A percentile compares a stretch with the other conserved stretches of the same genome.
phyloP scores from a whole-genome alignment of 2,329 filamentous ascomycete species.

The Pseudocercospora fijiensis region DNA sequence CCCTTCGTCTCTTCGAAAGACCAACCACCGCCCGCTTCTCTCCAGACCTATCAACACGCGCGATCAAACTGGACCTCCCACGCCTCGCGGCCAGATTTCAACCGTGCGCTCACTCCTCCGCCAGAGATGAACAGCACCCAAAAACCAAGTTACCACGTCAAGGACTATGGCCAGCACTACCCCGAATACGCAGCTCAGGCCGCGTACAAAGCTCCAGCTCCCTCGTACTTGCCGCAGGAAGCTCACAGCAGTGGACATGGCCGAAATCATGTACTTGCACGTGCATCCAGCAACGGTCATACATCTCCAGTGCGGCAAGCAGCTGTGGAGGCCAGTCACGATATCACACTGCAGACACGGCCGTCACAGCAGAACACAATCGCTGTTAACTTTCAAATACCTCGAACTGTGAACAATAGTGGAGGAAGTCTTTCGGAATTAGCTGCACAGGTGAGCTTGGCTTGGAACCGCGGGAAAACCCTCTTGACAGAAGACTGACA shows the following conservation, averaged over 20 bases:
- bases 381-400: slow-evolving; percentile 64
- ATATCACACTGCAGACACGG: slow-evolving; percentile 20
- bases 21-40: slow-evolving; percentile 19
- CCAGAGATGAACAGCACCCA: slow-evolving; percentile 39
- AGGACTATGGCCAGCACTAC: slow-evolving; percentile 32
- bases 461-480: not conserved
- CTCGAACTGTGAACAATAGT: slow-evolving; percentile 69
- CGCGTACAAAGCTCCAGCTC: slow-evolving; percentile 26
- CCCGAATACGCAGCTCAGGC: slow-evolving; percentile 26
- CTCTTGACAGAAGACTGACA: slow-evolving; percentile 11
- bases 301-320: slow-evolving; percentile 26
- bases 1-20: slow-evolving; percentile 36
- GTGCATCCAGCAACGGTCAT: slow-evolving; percentile 21
- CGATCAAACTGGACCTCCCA: slow-evolving; percentile 24
- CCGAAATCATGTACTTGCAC: slow-evolving; percentile 13
- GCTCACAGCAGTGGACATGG: slow-evolving; percentile 11
- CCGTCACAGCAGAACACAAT: slow-evolving; percentile 41
- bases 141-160: slow-evolving; percentile 27
- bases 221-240: slow-evolving; percentile 25
- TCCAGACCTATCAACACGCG: slow-evolving; percentile 20
- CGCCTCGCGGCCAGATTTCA: slow-evolving; percentile 22
- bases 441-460: slow-evolving; percentile 67
- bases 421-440: slow-evolving; percentile 79
- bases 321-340: slow-evolving; percentile 14
- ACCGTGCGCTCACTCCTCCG: slow-evolving; percentile 37